A percentile compares a stretch with the other conserved stretches of the same genome.
Conservation (phyloP, 371 early-diverging fungal species). For the Blyttiomyces sp. region DNA sequence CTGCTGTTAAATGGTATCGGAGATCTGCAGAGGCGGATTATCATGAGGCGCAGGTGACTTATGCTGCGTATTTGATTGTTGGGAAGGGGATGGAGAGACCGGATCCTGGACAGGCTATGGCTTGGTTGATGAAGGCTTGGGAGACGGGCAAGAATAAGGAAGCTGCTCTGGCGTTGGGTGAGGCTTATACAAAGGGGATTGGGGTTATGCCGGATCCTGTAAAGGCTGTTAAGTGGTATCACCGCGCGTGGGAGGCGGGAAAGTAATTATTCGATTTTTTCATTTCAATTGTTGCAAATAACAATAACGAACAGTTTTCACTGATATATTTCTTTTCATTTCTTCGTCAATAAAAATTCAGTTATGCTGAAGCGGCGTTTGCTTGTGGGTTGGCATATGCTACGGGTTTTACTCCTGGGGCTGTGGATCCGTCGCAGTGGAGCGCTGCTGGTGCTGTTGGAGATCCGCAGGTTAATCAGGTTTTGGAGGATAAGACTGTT, state of each 20-base stretch:
- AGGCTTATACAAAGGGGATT: constrained; percentile 26
- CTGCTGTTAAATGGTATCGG: constrained; percentile 28
- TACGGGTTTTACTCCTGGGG: constrained; percentile 27
- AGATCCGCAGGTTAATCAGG: neutral
- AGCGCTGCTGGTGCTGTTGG: neutral
- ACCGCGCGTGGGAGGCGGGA: constrained; percentile 28
- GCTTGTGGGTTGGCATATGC: constrained; percentile 26
- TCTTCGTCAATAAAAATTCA: too few relatives aligned
- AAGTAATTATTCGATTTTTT: constrained; percentile 15
- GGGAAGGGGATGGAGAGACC: constrained; percentile 24
- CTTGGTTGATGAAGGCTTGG: constrained; percentile 31
- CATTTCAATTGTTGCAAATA: too few relatives aligned
- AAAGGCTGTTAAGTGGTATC: constrained; percentile 29
- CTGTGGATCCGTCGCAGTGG: constrained; percentile 1
- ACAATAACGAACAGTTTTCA: too few relatives aligned
- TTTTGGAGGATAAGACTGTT: neutral
- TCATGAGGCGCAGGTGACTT: constrained; percentile 27
- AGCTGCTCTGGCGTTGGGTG: constrained; percentile 25
- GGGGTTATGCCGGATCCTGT: constrained; percentile 24
- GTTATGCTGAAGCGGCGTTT: constrained; percentile 28
- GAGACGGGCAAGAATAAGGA: constrained; percentile 23
- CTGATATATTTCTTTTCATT: too few relatives aligned
- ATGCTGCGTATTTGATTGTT: constrained; percentile 27
- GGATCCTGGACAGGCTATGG: constrained; percentile 28
- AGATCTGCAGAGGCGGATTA: constrained; percentile 20